These are phyloP conservation scores for Citrullus mucosospermus DNA, from an alignment of 306 rosid genomes.

Conservation along the genomic window DNA sequence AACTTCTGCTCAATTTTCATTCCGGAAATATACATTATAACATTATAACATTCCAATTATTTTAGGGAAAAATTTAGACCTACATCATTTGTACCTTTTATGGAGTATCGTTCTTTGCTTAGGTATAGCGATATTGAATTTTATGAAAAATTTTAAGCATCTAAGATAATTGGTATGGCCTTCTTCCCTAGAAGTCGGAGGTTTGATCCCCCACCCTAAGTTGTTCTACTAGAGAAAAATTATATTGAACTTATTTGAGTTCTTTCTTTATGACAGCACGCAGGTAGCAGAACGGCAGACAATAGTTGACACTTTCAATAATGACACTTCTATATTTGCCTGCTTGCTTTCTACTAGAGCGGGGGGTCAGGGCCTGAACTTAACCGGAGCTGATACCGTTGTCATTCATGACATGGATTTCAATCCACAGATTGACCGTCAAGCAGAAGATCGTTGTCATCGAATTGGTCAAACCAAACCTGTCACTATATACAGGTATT, in stretches of 20 bases:
- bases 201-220: too few relatives aligned
- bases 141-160: background rate
- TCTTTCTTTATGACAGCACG: constrained; percentile 41
- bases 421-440: constrained; percentile 91
- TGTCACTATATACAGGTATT: constrained; percentile 73
- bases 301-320: constrained; percentile 85
- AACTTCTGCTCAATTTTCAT: background rate
- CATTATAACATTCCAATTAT: background rate
- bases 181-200: too few relatives aligned
- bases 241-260: background rate
- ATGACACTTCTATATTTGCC: constrained; percentile 73
- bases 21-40: background rate
- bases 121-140: background rate
- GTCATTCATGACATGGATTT: constrained; percentile 98
- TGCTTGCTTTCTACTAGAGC: constrained; percentile 97
- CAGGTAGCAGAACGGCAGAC: constrained; percentile 91
- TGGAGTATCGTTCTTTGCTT: background rate
- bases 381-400: constrained; percentile 86
- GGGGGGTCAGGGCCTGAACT: constrained; percentile 94
- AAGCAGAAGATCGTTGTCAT: constrained; percentile 96
- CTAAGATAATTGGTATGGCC: background rate
- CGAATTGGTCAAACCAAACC: constrained; percentile 87
- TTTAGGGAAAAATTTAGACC: background rate
- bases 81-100: background rate
- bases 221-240: too few relatives aligned